phyloP scores from a whole-genome alignment of 2,329 filamentous ascomycete genomes.

The Fusarium sp. region DNA sequence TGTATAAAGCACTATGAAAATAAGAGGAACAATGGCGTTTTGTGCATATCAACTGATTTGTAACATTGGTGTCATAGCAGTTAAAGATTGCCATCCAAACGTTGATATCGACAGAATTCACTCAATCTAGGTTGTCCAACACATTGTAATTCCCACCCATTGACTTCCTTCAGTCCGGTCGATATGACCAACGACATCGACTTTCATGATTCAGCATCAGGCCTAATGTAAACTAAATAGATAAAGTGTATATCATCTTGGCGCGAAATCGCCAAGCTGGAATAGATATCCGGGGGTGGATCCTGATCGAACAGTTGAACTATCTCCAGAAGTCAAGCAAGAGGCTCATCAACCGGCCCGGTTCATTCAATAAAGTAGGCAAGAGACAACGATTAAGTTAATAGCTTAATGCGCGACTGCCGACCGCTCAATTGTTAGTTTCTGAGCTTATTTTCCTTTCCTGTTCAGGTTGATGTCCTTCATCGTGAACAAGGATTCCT shows the following conservation, averaged over 20 bases:
- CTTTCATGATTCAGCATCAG: constrained; percentile 6
- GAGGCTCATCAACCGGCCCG: constrained; percentile 35
- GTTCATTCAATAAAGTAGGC: constrained; percentile 24
- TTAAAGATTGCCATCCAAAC: too few relatives aligned
- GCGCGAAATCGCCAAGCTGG: constrained; percentile 26
- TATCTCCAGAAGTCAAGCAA: not conserved
- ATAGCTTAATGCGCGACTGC: constrained; percentile 9
- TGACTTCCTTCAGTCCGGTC: not conserved
- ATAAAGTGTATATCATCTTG: constrained; percentile 21
- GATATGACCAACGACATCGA: not conserved
- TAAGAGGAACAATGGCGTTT: not conserved
- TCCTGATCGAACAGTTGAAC: not conserved
- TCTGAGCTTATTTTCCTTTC: constrained; percentile 25
- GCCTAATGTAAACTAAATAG: not conserved
- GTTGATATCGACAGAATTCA: too few relatives aligned
- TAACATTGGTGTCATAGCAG: not conserved
- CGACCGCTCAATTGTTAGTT: constrained; percentile 10
- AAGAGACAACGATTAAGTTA: constrained; percentile 11
- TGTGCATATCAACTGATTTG: not conserved
- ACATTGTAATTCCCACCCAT: too few relatives aligned
- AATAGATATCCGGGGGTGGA: constrained; percentile 28
- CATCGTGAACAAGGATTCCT: constrained; percentile 27
- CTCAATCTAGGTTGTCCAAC: not conserved
- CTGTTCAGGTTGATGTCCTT: not conserved
- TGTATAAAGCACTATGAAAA: not conserved